Conservation (phyloP, 495 filamentous ascomycete species). For the Hypoxylon fuscum region DNA sequence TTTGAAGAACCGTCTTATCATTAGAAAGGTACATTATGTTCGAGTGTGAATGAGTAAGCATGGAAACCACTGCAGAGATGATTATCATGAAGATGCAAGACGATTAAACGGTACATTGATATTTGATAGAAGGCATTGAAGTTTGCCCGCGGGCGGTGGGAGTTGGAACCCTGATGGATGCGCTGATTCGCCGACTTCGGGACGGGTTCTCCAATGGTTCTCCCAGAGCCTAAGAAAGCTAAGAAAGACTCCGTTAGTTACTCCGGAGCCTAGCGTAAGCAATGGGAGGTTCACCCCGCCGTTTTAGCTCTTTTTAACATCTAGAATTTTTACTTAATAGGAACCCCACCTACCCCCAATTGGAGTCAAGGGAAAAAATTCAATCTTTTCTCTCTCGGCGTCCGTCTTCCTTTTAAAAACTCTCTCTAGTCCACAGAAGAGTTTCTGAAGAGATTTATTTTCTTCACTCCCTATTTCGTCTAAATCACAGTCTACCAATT, state of each 20-base stretch:
- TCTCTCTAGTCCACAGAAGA: not conserved
- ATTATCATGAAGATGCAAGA: too few relatives aligned
- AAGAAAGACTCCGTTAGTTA: constrained; percentile 35
- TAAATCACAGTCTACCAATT: not conserved
- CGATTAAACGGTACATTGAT: too few relatives aligned
- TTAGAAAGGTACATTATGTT: too few relatives aligned
- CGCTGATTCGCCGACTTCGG: constrained; percentile 38
- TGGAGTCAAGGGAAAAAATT: constrained; percentile 14
- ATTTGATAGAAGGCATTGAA: not conserved
- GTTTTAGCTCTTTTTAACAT: not conserved
- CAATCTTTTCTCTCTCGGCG: constrained; percentile 11
- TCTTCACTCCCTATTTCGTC: not conserved
- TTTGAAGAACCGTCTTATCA: too few relatives aligned
- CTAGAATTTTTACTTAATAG: constrained; percentile 15
- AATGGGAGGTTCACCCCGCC: constrained; percentile 24
- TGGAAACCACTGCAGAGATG: too few relatives aligned
- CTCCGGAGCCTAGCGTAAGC: constrained; percentile 26
- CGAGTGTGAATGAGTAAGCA: too few relatives aligned
- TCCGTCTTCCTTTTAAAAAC: constrained; percentile 1
- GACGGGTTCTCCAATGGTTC: constrained; percentile 8
- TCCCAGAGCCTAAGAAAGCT: too few relatives aligned
- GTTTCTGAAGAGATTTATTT: not conserved
- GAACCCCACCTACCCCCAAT: constrained; percentile 35
- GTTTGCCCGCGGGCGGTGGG: constrained; percentile 1
- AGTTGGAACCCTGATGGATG: constrained; percentile 27